Evolutionary conservation across 73 alveolate species (phyloP), one percentile per base, ranked within the genome.

Genomic region (Stentor coeruleus): DNA sequence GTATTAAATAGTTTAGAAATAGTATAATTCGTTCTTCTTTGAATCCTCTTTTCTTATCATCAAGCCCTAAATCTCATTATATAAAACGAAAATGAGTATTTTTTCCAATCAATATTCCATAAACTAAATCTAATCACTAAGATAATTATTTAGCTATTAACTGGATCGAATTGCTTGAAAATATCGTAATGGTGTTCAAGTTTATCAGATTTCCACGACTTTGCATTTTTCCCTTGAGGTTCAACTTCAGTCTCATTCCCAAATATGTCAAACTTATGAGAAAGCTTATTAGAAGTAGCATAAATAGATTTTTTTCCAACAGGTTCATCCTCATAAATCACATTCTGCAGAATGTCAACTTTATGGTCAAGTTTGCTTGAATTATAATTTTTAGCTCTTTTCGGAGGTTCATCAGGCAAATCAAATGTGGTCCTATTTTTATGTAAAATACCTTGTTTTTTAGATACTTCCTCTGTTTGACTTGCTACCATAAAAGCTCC

Each of bases 231-330:
- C 28, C 28, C 28, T 11, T 6, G 28, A 49, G 66, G 66, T 49
- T 49, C 66, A 20, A 49, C 20, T 49, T 49, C 66, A 49, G 66
- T 49, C 20, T 49, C 66, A 49, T 49, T 49, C 20, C 66, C 66
- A 49, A 49, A 49, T 49, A 49, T 49, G 20, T 49, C 66, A 49
- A 49, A 49, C 66, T 49, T 49, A 49, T 49, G 66, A 49, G 66
- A 6, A 49, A 49, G 66, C 20, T 49, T 49, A 49, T 49, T 49
- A n/a, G n/a, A n/a, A 20, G 66, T 11, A 49, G 66, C 66, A 49
- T 49, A 49, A 49, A 49, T 49, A 6, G 66, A 49, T 20, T 49
- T 49, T 49, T 49, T 49, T 49, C 66, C 66, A 49, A 20, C 6
- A 49, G 66, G 66, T 49, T 49, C 66, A 49, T 49, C 66, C 20